Evolutionary conservation across 768 basidiomycete genomes (phyloP), one percentile per base, ranked within the genome.

Genomic region (Tricholomella constricta): DNA sequence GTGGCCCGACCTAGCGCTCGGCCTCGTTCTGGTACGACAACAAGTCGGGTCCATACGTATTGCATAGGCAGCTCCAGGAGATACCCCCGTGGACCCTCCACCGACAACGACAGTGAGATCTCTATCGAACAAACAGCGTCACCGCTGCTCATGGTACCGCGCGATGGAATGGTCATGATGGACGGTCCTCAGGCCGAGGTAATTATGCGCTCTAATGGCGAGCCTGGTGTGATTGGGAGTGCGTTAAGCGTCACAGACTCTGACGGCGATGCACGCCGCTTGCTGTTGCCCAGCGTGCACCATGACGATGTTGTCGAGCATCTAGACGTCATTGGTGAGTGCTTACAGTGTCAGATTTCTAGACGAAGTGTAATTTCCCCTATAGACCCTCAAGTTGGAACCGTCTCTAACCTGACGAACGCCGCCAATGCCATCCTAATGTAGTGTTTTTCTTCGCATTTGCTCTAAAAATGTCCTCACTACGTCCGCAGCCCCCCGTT

Each of bases 271-370:
- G 32, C 29, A 3, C 29, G 36, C 23, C 48, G 48, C 15, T 52
- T 65, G 42, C 51, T 54, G 36, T 14, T 12, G 31, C 62, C 66
- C 2, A 63, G 71, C 19, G 77, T 82, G 51, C 86, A 92, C 62
- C 81, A 86, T 54, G 88, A 92, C 61, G 86, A 90, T 60, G 81
- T 92, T 42, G 88, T 93, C 5, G 91, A 92, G 55, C 85, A 92
- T 65, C 70, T 94, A 58, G 91, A 94, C 68, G 86, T 84, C 37
- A 88, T 91, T 54, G 88, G 88, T 85, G 59, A 40, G 74, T 27
- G n/a, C 3, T 4, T 22, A 14, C 26, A 45, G 8, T 41, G 12
- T 17, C 31, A 8, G 40, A 20, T 52, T 20, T 23, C 46, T 55
- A 43, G 52, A 37, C 8, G 8, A 35, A 38, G 12, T 19, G 25